phyloP scores from a whole-genome alignment of 2,329 filamentous ascomycete genomes.

The Hypoxylon sp. region DNA sequence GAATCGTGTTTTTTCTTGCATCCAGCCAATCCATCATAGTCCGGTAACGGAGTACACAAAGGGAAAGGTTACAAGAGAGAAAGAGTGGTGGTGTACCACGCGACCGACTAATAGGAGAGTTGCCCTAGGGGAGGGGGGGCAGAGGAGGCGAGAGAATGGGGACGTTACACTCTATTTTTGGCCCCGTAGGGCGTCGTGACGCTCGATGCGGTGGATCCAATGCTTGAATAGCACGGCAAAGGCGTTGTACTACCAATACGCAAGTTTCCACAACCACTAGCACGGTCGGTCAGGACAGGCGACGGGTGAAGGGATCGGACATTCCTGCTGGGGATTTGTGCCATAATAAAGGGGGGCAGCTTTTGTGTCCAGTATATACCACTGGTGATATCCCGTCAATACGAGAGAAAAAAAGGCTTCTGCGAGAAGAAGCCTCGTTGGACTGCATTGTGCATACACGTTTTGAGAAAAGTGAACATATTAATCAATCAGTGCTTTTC shows the following conservation, averaged over 20 bases:
- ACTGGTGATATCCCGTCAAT: slow-evolving; percentile 33
- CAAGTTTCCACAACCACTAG: background rate
- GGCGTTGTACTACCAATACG: slow-evolving; percentile 12
- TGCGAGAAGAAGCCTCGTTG: slow-evolving; percentile 2
- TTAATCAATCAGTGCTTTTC: background rate
- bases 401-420: slow-evolving; percentile 20
- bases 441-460: slow-evolving; percentile 6
- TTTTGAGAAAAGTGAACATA: background rate
- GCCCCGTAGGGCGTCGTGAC: slow-evolving; percentile 1
- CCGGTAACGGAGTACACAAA: slow-evolving; percentile 22
- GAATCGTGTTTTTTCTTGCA: slow-evolving; percentile 18
- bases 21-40: slow-evolving; percentile 26
- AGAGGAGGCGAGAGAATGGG: background rate
- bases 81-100: slow-evolving; percentile 15
- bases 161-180: slow-evolving; percentile 1
- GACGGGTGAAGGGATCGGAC: background rate
- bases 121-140: slow-evolving; percentile 4
- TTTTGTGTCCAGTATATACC: slow-evolving; percentile 39
- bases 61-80: slow-evolving; percentile 4
- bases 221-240: slow-evolving; percentile 4
- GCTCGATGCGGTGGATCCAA: background rate
- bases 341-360: slow-evolving; percentile 22
- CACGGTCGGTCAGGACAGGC: background rate
- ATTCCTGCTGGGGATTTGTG: slow-evolving; percentile 28
- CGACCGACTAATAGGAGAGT: slow-evolving; percentile 33